Percentiles rank a stretch among this genome's conserved stretches.
Conservation (phyloP, 441 rosid genomes). For the Metrosideros polymorpha region DNA sequence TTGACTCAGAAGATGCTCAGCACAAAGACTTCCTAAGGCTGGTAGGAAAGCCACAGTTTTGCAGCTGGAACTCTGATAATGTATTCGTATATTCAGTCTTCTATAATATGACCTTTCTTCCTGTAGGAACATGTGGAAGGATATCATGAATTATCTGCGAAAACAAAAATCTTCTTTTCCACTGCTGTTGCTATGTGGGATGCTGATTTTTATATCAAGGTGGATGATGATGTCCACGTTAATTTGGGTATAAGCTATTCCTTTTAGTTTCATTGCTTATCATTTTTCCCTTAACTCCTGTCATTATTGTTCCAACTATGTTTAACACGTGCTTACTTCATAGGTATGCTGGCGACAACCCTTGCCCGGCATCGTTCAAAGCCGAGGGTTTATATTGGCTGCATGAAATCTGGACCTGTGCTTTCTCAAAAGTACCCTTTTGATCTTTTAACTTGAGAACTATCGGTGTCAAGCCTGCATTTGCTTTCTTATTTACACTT, state of each 20-base stretch:
- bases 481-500: background rate
- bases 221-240: conserved; percentile 97
- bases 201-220: conserved; percentile 84
- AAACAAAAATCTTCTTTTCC: conserved; percentile 81
- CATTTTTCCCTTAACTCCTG: background rate
- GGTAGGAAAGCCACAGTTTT: conserved; percentile 29
- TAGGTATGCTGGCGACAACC: conserved; percentile 82
- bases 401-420: conserved; percentile 99
- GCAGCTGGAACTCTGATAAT: background rate
- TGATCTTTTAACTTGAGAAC: background rate
- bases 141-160: conserved; percentile 90
- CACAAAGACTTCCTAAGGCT: conserved; percentile 94
- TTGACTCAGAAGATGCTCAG: conserved; percentile 90
- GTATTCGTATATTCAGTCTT: background rate
- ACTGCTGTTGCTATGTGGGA: conserved; percentile 94
- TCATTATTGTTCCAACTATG: background rate
- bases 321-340: background rate
- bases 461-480: background rate
- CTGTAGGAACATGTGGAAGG: conserved; percentile 93
- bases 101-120: background rate
- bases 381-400: conserved; percentile 82
- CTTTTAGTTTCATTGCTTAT: background rate
- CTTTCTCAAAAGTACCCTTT: conserved; percentile 74
- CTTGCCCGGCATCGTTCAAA: conserved; percentile 81
- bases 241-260: conserved; percentile 60